Evolutionary conservation across 2,329 filamentous ascomycete species (phyloP).

Genomic region (Calonectria leucothoes): DNA sequence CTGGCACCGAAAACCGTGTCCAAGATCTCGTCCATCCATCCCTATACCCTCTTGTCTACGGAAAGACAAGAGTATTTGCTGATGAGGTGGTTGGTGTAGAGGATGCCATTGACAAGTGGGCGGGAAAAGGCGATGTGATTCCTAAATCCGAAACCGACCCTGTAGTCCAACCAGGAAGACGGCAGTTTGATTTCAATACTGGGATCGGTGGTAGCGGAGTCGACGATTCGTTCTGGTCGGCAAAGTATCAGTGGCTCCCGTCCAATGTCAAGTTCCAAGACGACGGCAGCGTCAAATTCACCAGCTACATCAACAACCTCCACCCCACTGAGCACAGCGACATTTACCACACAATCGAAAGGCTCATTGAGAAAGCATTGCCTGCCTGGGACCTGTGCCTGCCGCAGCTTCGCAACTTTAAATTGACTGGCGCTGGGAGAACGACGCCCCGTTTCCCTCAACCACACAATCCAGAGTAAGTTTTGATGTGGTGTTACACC

Average conservation of each 20-base stretch:
- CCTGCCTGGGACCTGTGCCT: constrained; percentile 62
- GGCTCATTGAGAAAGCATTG: constrained; percentile 49
- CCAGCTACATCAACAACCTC: constrained; percentile 60
- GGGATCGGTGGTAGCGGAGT: not conserved
- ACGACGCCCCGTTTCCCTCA: constrained; percentile 22
- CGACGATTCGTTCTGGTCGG: constrained; percentile 46
- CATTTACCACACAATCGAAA: constrained; percentile 50
- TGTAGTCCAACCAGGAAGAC: too few species aligned
- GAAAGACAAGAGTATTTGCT: constrained; percentile 46
- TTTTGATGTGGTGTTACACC: constrained; percentile 37
- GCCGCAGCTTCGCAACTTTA: constrained; percentile 51
- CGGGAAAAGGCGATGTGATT: constrained; percentile 37
- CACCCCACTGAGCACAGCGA: constrained; percentile 48
- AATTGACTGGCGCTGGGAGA: constrained; percentile 28
- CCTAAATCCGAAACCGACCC: constrained; percentile 62
- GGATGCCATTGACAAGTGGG: constrained; percentile 36
- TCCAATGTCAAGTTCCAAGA: constrained; percentile 53
- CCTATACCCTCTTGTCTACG: constrained; percentile 36
- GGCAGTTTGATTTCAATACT: not conserved
- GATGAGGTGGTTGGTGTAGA: constrained; percentile 43
- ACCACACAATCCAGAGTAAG: constrained; percentile 24
- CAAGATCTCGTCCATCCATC: constrained; percentile 33
- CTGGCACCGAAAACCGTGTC: not conserved
- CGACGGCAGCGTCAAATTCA: constrained; percentile 47
- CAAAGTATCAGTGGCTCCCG: constrained; percentile 42